Evolutionary conservation across 1,139 yeast species (phyloP).

Genomic region (Diutina sp.): DNA sequence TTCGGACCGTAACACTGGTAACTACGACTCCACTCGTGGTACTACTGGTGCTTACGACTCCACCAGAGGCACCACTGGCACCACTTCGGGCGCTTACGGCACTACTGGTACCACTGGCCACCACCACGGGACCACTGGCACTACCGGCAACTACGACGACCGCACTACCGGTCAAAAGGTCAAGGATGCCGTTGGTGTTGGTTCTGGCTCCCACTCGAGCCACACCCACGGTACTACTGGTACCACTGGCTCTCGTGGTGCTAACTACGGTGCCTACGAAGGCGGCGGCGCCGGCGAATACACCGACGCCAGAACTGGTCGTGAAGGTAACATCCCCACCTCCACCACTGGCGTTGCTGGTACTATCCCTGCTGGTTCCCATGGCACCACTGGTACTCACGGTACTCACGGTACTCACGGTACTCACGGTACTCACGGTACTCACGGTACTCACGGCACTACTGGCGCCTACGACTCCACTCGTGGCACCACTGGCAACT

Average conservation of each 20-base stretch:
- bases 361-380: not conserved
- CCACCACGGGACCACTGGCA: not conserved
- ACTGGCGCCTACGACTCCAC: not conserved
- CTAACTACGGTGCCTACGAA: not conserved
- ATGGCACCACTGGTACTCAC: not conserved
- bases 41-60: not conserved
- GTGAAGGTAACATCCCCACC: not conserved
- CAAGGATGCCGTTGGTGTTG: not conserved
- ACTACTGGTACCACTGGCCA: not conserved
- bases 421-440: not conserved
- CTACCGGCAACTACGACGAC: not conserved
- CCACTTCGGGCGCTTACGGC: not conserved
- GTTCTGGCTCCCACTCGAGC: not conserved
- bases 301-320: not conserved
- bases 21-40: not conserved
- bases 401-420: not conserved
- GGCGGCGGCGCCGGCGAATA: not conserved
- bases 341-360: not conserved
- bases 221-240: not conserved
- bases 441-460: not conserved
- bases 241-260: not conserved
- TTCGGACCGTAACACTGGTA: not conserved
- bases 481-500: not conserved
- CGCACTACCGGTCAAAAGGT: not conserved
- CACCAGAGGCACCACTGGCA: not conserved